A percentile compares a stretch with the other conserved stretches of the same genome.
phyloP scores from a whole-genome alignment of 2,329 filamentous ascomycete genomes.

The Sphaerulina populicola region DNA sequence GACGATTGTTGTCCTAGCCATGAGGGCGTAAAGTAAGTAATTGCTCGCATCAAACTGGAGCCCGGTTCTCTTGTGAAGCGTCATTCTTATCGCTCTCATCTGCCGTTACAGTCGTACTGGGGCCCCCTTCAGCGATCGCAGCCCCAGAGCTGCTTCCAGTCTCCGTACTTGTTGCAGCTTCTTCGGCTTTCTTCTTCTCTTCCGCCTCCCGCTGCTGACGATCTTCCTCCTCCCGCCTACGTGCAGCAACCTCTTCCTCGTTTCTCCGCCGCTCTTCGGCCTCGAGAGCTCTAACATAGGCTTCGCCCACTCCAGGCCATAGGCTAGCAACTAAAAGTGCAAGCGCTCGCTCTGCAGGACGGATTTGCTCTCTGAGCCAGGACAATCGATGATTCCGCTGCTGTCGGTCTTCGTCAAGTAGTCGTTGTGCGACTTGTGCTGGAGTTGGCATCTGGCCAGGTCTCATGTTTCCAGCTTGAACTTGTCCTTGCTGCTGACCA shows the following conservation, averaged over 20 bases:
- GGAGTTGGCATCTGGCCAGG: slow-evolving; percentile 33
- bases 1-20: too few species aligned
- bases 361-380: slow-evolving; percentile 32
- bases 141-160: background rate
- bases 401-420: slow-evolving; percentile 29
- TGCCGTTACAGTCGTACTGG: background rate
- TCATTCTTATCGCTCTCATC: background rate
- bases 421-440: slow-evolving; percentile 36
- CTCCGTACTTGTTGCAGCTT: background rate
- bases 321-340: slow-evolving; percentile 57
- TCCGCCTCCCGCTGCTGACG: slow-evolving; percentile 17
- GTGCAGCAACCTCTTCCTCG: slow-evolving; percentile 26
- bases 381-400: slow-evolving; percentile 20
- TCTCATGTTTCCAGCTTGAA: slow-evolving; percentile 1
- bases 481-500: slow-evolving; percentile 9
- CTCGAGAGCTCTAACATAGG: slow-evolving; percentile 49
- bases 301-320: slow-evolving; percentile 54
- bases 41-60: too few species aligned
- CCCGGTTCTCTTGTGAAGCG: too few species aligned
- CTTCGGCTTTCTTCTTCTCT: slow-evolving; percentile 14
- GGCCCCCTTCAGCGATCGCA: background rate
- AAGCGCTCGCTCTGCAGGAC: slow-evolving; percentile 47
- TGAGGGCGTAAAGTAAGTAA: too few species aligned
- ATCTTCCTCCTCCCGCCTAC: slow-evolving; percentile 25
- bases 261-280: slow-evolving; percentile 30